These are phyloP conservation scores for Diaporthe citriasiana DNA, from an alignment of 2,329 filamentous ascomycete genomes.

Conservation along the genomic window DNA sequence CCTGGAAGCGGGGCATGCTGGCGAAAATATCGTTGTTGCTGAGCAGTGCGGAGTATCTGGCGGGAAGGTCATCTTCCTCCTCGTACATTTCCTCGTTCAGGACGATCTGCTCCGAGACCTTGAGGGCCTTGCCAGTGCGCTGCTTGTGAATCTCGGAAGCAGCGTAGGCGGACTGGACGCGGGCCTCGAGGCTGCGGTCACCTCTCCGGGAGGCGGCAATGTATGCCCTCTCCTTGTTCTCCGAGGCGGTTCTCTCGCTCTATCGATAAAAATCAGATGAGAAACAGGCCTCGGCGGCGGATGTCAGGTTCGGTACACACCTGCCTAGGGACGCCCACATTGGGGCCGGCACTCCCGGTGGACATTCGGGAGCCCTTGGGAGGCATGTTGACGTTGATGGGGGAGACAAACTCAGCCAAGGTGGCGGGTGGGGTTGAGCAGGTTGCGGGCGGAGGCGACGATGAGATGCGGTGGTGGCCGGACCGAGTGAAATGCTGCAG, in stretches of 20 bases:
- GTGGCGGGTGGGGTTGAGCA: background rate
- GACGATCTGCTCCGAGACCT: constrained; percentile 88
- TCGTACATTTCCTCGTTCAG: constrained; percentile 96
- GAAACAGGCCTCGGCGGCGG: background rate
- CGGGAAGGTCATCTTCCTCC: constrained; percentile 85
- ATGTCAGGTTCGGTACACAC: constrained; percentile 4
- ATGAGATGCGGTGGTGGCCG: background rate
- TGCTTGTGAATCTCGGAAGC: constrained; percentile 94
- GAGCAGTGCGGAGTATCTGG: constrained; percentile 47
- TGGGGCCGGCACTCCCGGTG: constrained; percentile 24
- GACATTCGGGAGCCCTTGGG: constrained; percentile 17
- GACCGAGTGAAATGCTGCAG: background rate
- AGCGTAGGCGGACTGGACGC: constrained; percentile 87
- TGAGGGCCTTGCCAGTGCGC: constrained; percentile 85
- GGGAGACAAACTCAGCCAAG: background rate
- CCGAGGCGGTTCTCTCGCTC: constrained; percentile 83
- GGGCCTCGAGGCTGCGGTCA: constrained; percentile 88
- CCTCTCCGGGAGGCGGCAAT: constrained; percentile 91
- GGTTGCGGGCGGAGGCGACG: background rate
- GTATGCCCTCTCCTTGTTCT: constrained; percentile 90
- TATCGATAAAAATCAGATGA: constrained; percentile 49
- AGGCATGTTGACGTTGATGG: constrained; percentile 6
- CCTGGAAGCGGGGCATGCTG: constrained; percentile 32
- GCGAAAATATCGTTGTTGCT: constrained; percentile 34
- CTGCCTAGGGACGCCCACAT: constrained; percentile 33